phyloP scores from a whole-genome alignment of 257 asterid species.

The Lycium barbarum region DNA sequence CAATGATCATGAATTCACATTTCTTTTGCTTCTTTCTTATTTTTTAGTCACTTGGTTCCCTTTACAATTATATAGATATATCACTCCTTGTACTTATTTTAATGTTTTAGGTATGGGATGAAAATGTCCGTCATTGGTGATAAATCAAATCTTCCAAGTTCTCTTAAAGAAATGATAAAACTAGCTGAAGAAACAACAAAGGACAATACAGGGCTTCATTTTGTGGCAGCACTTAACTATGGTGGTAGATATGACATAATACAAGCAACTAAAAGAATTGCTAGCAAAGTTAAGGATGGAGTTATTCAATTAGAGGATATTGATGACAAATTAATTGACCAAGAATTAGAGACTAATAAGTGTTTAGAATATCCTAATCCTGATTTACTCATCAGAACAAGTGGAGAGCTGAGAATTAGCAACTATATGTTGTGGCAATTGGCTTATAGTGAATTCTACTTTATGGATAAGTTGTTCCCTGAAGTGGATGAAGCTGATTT shows the following conservation, averaged over 20 bases:
- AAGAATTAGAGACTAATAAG: conserved; percentile 28
- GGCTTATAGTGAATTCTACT: conserved; percentile 41
- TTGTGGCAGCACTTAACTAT: conserved; percentile 35
- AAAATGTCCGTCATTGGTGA: conserved; percentile 35
- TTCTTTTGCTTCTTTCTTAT: too few relatives aligned
- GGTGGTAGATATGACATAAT: conserved; percentile 43
- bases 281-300: conserved; percentile 37
- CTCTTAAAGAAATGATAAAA: conserved; percentile 12
- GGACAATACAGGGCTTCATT: conserved; percentile 33
- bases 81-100: neutral
- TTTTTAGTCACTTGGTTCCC: too few relatives aligned
- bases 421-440: conserved; percentile 52
- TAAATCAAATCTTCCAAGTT: conserved; percentile 30
- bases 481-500: conserved; percentile 40
- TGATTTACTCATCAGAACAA: conserved; percentile 43
- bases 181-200: conserved; percentile 25
- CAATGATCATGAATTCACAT: neutral
- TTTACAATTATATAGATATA: too few relatives aligned
- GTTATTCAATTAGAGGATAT: conserved; percentile 18
- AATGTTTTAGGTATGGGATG: neutral
- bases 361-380: conserved; percentile 36
- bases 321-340: conserved; percentile 16
- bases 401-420: conserved; percentile 47
- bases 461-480: conserved; percentile 33
- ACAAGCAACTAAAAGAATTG: conserved; percentile 38